Conservation (phyloP, 441 rosid species). For the Hura crepitans region DNA sequence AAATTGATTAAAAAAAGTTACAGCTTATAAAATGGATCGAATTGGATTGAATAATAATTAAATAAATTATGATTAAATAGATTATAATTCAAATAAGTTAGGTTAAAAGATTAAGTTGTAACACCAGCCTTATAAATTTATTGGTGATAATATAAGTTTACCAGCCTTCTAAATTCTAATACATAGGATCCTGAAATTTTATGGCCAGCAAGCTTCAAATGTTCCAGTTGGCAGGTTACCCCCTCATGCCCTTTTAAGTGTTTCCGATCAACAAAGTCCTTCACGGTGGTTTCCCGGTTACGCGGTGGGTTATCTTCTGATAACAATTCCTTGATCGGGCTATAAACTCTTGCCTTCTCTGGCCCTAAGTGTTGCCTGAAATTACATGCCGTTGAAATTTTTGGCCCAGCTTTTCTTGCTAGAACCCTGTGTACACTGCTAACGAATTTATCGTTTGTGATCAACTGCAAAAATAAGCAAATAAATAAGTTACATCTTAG, state of each 20-base stretch:
- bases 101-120: too few species aligned
- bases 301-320: conserved; percentile 27
- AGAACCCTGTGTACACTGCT: conserved; percentile 26
- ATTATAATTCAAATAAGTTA: too few species aligned
- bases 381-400: conserved; percentile 30
- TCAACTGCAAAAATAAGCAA: conserved; percentile 11
- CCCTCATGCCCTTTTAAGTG: conserved; percentile 21
- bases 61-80: too few species aligned
- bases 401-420: conserved; percentile 21
- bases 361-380: conserved; percentile 17
- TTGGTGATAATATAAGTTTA: too few species aligned
- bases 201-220: conserved; percentile 15
- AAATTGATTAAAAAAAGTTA: too few species aligned
- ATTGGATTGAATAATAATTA: too few species aligned
- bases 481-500: background rate
- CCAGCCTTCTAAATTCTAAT: too few species aligned
- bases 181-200: too few species aligned
- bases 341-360: conserved; percentile 16
- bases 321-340: conserved; percentile 26
- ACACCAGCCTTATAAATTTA: too few species aligned
- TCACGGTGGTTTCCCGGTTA: conserved; percentile 22
- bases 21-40: too few species aligned
- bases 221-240: conserved; percentile 10
- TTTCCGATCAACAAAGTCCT: conserved; percentile 12
- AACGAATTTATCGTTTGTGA: conserved; percentile 28